Percentiles rank a stretch among this genome's conserved stretches.
These are phyloP conservation scores for Camellia granthamiana DNA, from an alignment of 148 eudicot species.

Conservation along the genomic window DNA sequence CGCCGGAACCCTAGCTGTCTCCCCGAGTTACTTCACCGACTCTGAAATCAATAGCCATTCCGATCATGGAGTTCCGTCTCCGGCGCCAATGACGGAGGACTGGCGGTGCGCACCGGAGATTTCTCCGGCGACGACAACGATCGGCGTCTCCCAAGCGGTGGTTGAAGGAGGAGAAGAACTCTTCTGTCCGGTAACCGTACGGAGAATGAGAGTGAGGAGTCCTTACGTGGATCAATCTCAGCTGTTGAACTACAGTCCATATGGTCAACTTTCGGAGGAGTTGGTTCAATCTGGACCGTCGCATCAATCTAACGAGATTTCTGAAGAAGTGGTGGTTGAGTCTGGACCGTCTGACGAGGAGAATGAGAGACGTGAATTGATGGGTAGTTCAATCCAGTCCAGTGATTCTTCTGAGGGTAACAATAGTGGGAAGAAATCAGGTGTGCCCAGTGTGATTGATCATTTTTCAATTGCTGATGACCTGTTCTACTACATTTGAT, in stretches of 20 bases:
- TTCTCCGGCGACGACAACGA: conserved; percentile 11
- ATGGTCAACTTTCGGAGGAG: neutral
- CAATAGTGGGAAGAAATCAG: too few relatives aligned
- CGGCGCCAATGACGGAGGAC: neutral
- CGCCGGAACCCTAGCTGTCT: too few relatives aligned
- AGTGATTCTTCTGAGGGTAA: too few relatives aligned
- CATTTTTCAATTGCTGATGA: too few relatives aligned
- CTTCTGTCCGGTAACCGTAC: conserved; percentile 11
- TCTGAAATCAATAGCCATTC: neutral
- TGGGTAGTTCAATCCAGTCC: too few relatives aligned
- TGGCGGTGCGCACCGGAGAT: neutral
- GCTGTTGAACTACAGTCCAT: neutral
- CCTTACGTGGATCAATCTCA: conserved; percentile 4
- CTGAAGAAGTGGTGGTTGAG: neutral
- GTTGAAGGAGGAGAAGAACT: conserved; percentile 18
- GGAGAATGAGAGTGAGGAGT: neutral
- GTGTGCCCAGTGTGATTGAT: too few relatives aligned
- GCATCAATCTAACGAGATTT: neutral
- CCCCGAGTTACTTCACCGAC: neutral
- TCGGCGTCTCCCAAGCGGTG: neutral
- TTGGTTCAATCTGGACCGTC: conserved; percentile 19
- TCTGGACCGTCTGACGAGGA: neutral
- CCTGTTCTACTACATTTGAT: too few relatives aligned
- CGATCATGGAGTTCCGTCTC: neutral
- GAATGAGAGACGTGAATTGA: too few relatives aligned